These are phyloP conservation scores for Breviolum minutum DNA, from an alignment of 73 alveolate genomes.

Conservation along the genomic window DNA sequence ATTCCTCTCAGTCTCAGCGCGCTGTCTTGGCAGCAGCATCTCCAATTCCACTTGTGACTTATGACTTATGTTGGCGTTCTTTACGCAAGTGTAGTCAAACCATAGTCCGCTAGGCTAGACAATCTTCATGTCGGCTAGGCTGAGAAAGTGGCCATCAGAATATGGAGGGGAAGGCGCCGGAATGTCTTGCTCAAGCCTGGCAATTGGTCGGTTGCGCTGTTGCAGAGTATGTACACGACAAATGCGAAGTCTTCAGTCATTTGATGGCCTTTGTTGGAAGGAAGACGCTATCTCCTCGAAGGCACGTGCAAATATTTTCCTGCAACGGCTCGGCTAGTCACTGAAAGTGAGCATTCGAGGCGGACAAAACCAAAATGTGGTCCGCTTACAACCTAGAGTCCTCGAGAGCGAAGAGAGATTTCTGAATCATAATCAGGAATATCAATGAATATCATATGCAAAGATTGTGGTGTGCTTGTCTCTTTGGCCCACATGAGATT, in stretches of 20 bases:
- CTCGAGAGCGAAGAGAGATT: background rate
- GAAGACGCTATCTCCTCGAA: conserved; percentile 68
- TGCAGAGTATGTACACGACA: background rate
- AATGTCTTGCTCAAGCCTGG: conserved; percentile 70
- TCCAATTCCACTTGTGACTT: too few species aligned
- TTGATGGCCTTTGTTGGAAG: conserved; percentile 35
- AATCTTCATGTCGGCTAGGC: background rate
- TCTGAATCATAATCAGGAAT: background rate
- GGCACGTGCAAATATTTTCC: conserved; percentile 70
- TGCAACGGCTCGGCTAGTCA: background rate
- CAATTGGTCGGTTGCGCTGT: background rate
- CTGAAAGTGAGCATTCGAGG: background rate
- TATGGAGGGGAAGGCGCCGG: conserved; percentile 71
- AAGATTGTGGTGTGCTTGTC: too few species aligned
- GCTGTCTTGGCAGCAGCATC: too few species aligned
- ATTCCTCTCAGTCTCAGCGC: too few species aligned
- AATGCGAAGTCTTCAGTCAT: background rate
- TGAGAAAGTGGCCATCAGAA: conserved; percentile 34
- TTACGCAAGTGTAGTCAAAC: too few species aligned
- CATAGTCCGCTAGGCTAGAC: too few species aligned
- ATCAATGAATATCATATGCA: background rate
- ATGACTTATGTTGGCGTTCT: too few species aligned
- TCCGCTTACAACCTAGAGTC: background rate
- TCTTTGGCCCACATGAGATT: too few species aligned
- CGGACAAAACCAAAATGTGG: background rate